Evolutionary conservation across 2,329 filamentous ascomycete genomes (phyloP).

Genomic region (Elsinoe necatrix): DNA sequence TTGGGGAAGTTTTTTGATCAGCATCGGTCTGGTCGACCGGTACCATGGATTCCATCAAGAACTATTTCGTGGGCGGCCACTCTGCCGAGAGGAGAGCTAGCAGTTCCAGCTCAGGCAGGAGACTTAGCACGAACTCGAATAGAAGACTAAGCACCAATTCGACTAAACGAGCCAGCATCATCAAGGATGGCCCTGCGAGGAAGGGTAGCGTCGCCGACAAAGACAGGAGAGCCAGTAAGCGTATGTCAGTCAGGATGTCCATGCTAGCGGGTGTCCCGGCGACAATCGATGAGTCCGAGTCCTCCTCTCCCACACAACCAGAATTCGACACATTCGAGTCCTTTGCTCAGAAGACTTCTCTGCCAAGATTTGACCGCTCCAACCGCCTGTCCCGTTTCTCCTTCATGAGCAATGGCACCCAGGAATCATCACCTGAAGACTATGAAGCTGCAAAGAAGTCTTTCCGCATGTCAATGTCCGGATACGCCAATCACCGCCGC

Average conservation of each 20-base stretch:
- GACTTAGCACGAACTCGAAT: conserved; percentile 19
- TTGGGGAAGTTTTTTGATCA: too few species aligned
- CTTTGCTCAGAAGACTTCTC: background rate
- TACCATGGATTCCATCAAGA: conserved; percentile 50
- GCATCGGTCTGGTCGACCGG: background rate
- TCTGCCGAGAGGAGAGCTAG: conserved; percentile 21
- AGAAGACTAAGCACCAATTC: background rate
- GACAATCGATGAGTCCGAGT: conserved; percentile 8
- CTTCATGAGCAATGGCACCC: conserved; percentile 13
- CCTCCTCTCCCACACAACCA: background rate
- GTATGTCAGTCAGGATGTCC: conserved; percentile 10
- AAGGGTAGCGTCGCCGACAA: conserved; percentile 31
- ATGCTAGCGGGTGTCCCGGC: background rate
- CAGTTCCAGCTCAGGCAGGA: background rate
- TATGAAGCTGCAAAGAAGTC: background rate
- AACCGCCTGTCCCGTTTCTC: conserved; percentile 13
- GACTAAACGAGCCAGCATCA: background rate
- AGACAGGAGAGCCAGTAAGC: background rate
- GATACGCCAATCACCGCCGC: conserved; percentile 1
- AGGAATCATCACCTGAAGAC: conserved; percentile 11
- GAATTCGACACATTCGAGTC: conserved; percentile 15
- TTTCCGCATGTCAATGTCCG: conserved; percentile 13
- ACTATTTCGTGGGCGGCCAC: conserved; percentile 54
- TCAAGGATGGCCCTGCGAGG: conserved; percentile 27
- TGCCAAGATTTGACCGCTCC: background rate